Percentiles rank a stretch among this genome's conserved stretches.
phyloP scores from a whole-genome alignment of 139 green algal genomes.

The Limnomonas spitsbergensis region DNA sequence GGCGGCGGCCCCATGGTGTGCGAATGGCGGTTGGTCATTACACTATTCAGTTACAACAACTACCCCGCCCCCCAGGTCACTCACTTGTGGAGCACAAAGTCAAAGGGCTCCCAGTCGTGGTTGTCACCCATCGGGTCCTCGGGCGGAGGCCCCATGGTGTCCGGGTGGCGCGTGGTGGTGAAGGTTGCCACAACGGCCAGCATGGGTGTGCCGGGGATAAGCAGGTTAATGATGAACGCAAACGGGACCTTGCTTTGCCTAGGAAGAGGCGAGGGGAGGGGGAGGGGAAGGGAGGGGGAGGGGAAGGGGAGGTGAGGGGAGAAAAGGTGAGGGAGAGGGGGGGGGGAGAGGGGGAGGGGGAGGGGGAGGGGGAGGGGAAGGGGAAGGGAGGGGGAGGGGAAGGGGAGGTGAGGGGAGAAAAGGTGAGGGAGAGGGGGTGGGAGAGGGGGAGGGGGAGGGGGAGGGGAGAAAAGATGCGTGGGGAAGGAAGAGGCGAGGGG shows the following conservation, averaged over 20 bases:
- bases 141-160: background rate
- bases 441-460: too few species aligned
- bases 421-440: too few species aligned
- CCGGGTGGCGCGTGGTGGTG: conserved; percentile 45
- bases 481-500: too few species aligned
- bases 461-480: too few species aligned
- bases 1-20: too few species aligned
- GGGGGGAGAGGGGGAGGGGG: background rate
- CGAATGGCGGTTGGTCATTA: background rate
- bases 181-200: conserved; percentile 57
- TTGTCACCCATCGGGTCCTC: conserved; percentile 31
- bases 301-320: background rate
- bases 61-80: background rate
- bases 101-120: conserved; percentile 57
- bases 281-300: background rate
- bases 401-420: too few species aligned
- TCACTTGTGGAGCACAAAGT: conserved; percentile 55
- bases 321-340: too few species aligned
- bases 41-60: background rate
- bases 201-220: conserved; percentile 56
- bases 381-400: background rate
- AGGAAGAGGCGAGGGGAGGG: background rate
- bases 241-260: conserved; percentile 38
- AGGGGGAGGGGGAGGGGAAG: background rate
- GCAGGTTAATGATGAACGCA: conserved; percentile 57